Conservation (phyloP, 208 protist genomes). For the Acanthamoeba lenticulata region DNA sequence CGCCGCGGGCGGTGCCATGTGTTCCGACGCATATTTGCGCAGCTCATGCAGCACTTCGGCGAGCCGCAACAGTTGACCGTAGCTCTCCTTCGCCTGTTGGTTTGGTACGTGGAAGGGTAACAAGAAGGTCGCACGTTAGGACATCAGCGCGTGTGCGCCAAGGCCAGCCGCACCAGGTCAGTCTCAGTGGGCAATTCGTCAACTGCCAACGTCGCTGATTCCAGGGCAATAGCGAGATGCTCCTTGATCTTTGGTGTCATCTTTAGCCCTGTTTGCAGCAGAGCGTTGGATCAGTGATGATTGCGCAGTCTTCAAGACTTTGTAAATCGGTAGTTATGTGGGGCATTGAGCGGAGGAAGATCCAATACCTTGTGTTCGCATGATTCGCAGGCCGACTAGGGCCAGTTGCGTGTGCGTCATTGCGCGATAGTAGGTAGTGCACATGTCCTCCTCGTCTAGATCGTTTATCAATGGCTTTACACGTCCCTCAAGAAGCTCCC, state of each 20-base stretch:
- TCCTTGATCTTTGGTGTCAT: slow-evolving; percentile 37
- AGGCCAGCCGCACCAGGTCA: background rate
- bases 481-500: slow-evolving; percentile 4
- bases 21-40: background rate
- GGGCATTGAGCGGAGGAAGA: background rate
- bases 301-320: no score
- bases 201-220: background rate
- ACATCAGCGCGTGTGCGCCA: background rate
- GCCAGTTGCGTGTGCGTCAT: background rate
- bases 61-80: background rate
- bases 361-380: background rate
- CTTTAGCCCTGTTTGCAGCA: slow-evolving; percentile 6
- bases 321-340: background rate
- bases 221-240: background rate
- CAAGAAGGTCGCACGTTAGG: background rate
- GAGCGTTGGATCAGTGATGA: no score
- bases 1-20: background rate
- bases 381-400: background rate
- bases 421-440: background rate
- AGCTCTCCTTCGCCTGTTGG: background rate
- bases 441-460: background rate
- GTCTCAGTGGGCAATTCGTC: background rate
- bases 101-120: background rate
- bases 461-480: background rate
- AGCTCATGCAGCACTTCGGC: background rate